Percentiles rank a stretch among this genome's conserved stretches.
Evolutionary conservation across 129 eudicot species (phyloP).

Genomic region (Mikania micrantha): DNA sequence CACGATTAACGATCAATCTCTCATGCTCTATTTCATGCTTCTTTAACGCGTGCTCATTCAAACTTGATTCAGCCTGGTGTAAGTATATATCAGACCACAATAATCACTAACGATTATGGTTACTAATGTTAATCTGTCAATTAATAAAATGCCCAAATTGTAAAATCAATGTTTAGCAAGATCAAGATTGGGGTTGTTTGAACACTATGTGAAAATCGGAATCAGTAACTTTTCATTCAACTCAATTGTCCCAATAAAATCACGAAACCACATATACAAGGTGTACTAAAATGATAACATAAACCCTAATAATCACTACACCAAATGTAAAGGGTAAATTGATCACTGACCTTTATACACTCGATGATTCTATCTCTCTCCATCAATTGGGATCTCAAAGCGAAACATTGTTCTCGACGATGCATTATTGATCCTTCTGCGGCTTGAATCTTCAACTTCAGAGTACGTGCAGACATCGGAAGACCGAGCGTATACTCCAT

Average conservation of each 20-base stretch:
- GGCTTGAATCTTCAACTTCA: conserved; percentile 46
- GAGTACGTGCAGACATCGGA: conserved; percentile 39
- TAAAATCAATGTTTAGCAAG: neutral
- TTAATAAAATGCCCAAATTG: neutral
- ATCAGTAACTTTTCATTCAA: neutral
- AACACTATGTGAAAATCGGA: neutral
- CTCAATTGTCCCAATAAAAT: neutral
- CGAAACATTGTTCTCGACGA: conserved; percentile 41
- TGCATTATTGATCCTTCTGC: conserved; percentile 31
- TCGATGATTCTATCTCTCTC: conserved; percentile 49
- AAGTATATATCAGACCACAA: neutral
- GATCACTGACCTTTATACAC: conserved; percentile 53
- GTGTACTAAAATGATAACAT: too few relatives aligned
- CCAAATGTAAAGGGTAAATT: neutral
- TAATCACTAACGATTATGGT: neutral
- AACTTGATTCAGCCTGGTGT: conserved; percentile 59
- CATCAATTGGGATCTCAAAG: conserved; percentile 33
- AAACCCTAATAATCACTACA: too few relatives aligned
- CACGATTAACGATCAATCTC: conserved; percentile 45
- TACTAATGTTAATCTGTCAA: neutral
- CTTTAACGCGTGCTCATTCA: conserved; percentile 78
- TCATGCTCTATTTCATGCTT: conserved; percentile 66
- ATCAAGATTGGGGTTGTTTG: too few relatives aligned
- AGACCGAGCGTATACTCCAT: conserved; percentile 52
- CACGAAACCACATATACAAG: neutral